Evolutionary conservation across 768 basidiomycete species (phyloP).

Genomic region (Tylopilus vinaceipallidus): DNA sequence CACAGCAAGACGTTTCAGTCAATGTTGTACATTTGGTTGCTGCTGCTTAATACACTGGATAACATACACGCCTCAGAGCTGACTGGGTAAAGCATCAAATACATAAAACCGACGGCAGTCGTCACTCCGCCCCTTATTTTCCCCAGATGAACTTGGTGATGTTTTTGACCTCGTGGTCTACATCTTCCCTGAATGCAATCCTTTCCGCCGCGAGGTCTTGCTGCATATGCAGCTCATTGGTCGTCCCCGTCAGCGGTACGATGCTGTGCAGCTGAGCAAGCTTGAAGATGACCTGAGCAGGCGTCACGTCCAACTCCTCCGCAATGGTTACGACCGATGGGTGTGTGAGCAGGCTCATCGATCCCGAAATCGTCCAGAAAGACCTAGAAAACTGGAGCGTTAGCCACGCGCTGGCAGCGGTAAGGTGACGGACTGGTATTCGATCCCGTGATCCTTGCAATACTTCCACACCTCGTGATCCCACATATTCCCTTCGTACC

Average conservation of each 20-base stretch:
- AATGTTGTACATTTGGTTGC: not conserved
- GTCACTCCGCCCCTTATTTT: conserved; percentile 6
- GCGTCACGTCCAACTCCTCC: conserved; percentile 47
- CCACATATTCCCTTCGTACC: conserved; percentile 82
- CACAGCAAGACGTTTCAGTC: not conserved
- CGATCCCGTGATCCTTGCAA: conserved; percentile 59
- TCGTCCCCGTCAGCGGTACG: conserved; percentile 76
- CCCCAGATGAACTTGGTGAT: conserved; percentile 32
- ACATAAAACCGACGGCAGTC: not conserved
- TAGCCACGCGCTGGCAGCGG: not conserved
- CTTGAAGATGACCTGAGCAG: conserved; percentile 66
- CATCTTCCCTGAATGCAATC: conserved; percentile 34
- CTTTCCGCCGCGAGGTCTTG: conserved; percentile 54
- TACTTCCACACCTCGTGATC: conserved; percentile 62
- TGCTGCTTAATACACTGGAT: conserved; percentile 3
- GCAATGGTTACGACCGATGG: conserved; percentile 46
- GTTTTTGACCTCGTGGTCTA: conserved; percentile 23
- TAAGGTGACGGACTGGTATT: conserved; percentile 60
- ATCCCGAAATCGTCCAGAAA: conserved; percentile 87
- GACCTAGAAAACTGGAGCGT: conserved; percentile 44
- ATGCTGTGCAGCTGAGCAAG: conserved; percentile 66
- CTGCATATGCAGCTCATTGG: conserved; percentile 61
- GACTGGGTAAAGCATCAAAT: conserved; percentile 1
- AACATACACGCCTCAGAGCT: conserved; percentile 5
- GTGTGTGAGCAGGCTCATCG: conserved; percentile 57